Evolutionary conservation across 768 basidiomycete genomes (phyloP), one percentile per base, ranked within the genome.

Genomic region (Boletus pseudopeckii): DNA sequence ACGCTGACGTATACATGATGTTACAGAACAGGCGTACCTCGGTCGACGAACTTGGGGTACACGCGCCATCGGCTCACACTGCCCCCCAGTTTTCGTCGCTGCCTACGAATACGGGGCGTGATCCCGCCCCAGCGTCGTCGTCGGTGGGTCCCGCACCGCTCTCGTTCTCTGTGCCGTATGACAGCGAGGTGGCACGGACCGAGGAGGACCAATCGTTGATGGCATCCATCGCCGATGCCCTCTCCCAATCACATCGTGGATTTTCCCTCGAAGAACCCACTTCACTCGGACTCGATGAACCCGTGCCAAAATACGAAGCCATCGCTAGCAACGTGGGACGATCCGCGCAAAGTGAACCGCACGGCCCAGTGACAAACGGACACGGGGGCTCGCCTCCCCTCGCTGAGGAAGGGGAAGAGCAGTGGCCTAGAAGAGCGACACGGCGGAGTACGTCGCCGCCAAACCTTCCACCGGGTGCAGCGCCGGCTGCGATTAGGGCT

Each of bases 41-140:
- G 20, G 52, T 53, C 32, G 60, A 71, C n/a, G 68, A 69, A n/a
- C 63, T 69, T 9, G 69, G 68, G 9, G 24, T 55, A 39, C 61
- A 61, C 28, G 38, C 37, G 6, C 33, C 51, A 28, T 32, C 41
- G 18, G 50, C 30, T 2, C 53, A 55, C 18, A 11, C 52, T 15
- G 1, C 52, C 8, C 46, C 53, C 1, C 76, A 82, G 15, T 89
- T 87, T 61, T 83, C 84, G 24, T 90, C 88, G 1, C 81, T 88
- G 70, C 87, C 57, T 30, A 33, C 86, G 1, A 76, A 17, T 77
- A 80, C 54, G 66, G 69, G 52, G 60, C 71, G 71, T 32, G 75
- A 74, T 28, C 62, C 60, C 0, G 45, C 68, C 9, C 52, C 20
- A 5, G 20, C 13, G 15, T 18, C 62, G 10, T 63, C 72, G 0